These are phyloP conservation scores for Aspergillus versicolor DNA, from an alignment of 2,329 filamentous ascomycete genomes.

Conservation along the genomic window DNA sequence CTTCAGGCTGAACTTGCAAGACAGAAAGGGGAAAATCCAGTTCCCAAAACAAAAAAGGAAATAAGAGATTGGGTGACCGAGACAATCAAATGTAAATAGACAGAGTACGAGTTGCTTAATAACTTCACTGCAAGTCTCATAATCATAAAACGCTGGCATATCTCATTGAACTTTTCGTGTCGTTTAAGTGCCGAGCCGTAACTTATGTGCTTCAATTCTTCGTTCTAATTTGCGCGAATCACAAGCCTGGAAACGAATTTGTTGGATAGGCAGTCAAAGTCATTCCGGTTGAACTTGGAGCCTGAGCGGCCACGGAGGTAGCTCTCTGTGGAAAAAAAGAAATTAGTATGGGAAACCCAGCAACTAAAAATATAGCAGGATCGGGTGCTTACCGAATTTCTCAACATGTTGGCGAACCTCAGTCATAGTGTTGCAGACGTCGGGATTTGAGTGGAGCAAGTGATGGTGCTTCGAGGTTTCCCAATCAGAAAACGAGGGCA, in stretches of 20 bases:
- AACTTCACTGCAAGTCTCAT: conserved; percentile 21
- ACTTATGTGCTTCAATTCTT: conserved; percentile 20
- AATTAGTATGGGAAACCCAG: conserved; percentile 41
- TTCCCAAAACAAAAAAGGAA: conserved; percentile 12
- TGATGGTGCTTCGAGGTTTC: conserved; percentile 89
- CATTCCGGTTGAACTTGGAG: conserved; percentile 81
- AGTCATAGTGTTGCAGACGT: conserved; percentile 93
- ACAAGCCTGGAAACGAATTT: conserved; percentile 97
- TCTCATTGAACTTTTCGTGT: conserved; percentile 29
- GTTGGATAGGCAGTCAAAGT: conserved; percentile 95
- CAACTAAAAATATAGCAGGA: background rate
- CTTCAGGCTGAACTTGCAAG: conserved; percentile 17
- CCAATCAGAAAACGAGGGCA: conserved; percentile 91
- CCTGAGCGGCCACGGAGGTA: conserved; percentile 80
- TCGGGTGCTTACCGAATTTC: conserved; percentile 74
- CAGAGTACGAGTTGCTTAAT: conserved; percentile 25
- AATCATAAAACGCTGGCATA: conserved; percentile 28
- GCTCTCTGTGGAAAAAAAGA: conserved; percentile 59
- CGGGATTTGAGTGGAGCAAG: conserved; percentile 82
- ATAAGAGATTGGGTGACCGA: conserved; percentile 19
- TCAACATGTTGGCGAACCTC: conserved; percentile 90
- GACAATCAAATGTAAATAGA: conserved; percentile 21
- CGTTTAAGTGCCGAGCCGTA: conserved; percentile 25
- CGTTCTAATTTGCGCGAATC: conserved; percentile 78
- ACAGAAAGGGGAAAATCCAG: conserved; percentile 8